Evolutionary conservation across 176 grass and related monocot species (phyloP).

Genomic region (Zea mays): DNA sequence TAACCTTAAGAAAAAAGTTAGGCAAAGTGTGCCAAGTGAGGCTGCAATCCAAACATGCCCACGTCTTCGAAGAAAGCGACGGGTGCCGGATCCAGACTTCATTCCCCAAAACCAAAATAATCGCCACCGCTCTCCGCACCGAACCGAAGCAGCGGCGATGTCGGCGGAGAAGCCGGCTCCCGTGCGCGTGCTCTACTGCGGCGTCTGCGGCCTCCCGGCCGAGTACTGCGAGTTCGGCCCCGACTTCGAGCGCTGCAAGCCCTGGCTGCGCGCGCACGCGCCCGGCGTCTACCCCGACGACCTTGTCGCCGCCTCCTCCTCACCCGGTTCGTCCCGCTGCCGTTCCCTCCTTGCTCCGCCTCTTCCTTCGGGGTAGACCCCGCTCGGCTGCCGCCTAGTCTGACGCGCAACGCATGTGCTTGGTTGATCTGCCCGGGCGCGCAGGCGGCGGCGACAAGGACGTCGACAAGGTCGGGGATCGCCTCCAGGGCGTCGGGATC

Average conservation of each 20-base stretch:
- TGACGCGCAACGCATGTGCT: background rate
- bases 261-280: slow-evolving; percentile 82
- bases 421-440: slow-evolving; percentile 27
- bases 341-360: too few relatives aligned
- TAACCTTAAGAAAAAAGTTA: too few relatives aligned
- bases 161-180: slow-evolving; percentile 74
- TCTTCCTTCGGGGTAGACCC: too few relatives aligned
- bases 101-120: too few relatives aligned
- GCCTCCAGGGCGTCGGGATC: slow-evolving; percentile 73
- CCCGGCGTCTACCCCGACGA: slow-evolving; percentile 87
- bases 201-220: slow-evolving; percentile 77
- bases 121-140: background rate
- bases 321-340: slow-evolving; percentile 35
- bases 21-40: too few relatives aligned
- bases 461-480: slow-evolving; percentile 69
- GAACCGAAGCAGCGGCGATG: slow-evolving; percentile 31
- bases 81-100: too few relatives aligned
- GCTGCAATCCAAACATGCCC: too few relatives aligned
- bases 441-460: slow-evolving; percentile 49
- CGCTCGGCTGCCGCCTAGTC: background rate
- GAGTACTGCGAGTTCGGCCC: slow-evolving; percentile 99
- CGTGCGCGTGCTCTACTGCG: slow-evolving; percentile 83
- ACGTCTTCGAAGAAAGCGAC: too few relatives aligned
- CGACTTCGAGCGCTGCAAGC: slow-evolving; percentile 98
- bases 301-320: slow-evolving; percentile 47